Base-by-base conservation (phyloP, 2,329 filamentous ascomycete genomes). In the Cytospora piceae region DNA sequence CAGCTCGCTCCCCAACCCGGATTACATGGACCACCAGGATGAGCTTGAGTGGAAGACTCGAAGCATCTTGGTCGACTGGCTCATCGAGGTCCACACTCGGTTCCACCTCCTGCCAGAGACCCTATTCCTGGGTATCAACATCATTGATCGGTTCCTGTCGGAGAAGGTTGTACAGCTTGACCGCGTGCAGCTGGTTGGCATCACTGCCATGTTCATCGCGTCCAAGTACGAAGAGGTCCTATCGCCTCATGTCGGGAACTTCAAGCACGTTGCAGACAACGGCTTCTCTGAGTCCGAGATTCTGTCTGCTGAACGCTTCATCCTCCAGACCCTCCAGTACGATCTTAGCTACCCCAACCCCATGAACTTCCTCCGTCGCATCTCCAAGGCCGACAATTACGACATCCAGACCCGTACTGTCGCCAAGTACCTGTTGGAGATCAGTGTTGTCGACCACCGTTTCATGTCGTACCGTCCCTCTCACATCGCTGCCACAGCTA, bases 381-480 rank as follows among this genome's bases (percentile, higher is more conserved):
- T 99, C 79, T 98, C 94, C 68, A 99, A 99, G 84, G 96, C 95
- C 74, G 96, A 99, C 81, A 95, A 96, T 83, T 99, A 99, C 80
- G 94, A 99, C 79, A 97, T 98, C 74, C 93, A 97, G 78, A 97
- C 94, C 68, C 92, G 95, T 73, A 99, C 95, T 56, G 87, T 99
- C 67, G 95, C 93, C 78, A 99, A 99, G 82, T 99, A 98, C 78
- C 84, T 99, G 57, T 93, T 97, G 82, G 95, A 99, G 82, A 97
- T 99, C 74, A 95, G 93, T 77, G 87, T 97, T 70, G 84, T 99
- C 32, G 95, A 99, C 74, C 92, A 98, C 77, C 90, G 94, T 68
- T 97, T 99, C 81, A 91, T 99, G 85, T 81, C 86, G 67, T 96
- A 92, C 77, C 90, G 90, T 42, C 93, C 95, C 46, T 97, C 94